Conservation (phyloP, 768 basidiomycete species). For the Strobilomyces dryophilus region DNA sequence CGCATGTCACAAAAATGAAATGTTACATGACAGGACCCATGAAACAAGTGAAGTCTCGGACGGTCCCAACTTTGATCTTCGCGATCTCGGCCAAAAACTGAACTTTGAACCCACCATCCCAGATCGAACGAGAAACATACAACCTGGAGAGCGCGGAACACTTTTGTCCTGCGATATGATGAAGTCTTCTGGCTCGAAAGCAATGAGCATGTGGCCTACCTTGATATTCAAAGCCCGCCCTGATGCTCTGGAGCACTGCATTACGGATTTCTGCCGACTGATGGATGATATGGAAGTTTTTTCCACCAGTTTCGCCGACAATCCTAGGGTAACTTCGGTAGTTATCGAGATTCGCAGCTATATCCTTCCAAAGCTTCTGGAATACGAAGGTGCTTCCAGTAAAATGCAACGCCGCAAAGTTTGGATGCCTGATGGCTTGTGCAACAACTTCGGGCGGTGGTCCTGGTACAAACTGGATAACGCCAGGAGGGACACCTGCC, state of each 20-base stretch:
- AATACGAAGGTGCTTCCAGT: constrained; percentile 95
- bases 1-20: background rate
- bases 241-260: constrained; percentile 84
- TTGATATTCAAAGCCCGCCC: constrained; percentile 95
- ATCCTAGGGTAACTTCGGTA: constrained; percentile 92
- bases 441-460: constrained; percentile 81
- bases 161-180: constrained; percentile 67
- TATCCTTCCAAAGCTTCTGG: constrained; percentile 95
- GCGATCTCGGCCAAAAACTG: constrained; percentile 67
- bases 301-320: constrained; percentile 97
- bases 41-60: constrained; percentile 76
- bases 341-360: constrained; percentile 79
- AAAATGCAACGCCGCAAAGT: constrained; percentile 90
- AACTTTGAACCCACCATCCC: constrained; percentile 85
- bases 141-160: constrained; percentile 91
- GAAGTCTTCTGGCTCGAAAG: background rate
- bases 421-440: constrained; percentile 72
- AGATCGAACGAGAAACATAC: constrained; percentile 85
- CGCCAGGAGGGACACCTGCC: constrained; percentile 90
- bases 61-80: constrained; percentile 82
- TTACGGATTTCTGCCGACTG: constrained; percentile 81
- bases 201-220: constrained; percentile 38
- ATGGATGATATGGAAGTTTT: constrained; percentile 97
- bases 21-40: constrained; percentile 94
- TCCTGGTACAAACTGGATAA: constrained; percentile 96